Conservation (phyloP, 495 filamentous ascomycete species). For the Massariosphaeria phaeospora region DNA sequence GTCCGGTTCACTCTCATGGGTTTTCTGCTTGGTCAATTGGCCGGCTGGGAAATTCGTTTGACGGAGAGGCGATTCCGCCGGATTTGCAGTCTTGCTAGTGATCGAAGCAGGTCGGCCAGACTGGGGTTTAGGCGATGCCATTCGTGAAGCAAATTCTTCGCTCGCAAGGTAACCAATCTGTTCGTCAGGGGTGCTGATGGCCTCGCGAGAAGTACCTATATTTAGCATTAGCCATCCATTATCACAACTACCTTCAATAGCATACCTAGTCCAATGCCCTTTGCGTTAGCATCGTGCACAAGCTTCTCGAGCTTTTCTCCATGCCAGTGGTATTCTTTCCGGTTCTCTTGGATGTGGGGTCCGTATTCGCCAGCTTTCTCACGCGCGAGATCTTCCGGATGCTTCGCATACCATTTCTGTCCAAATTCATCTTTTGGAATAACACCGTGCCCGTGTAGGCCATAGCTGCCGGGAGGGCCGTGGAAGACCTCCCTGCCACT, state of each 20-base stretch:
- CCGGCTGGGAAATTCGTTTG: constrained; percentile 50
- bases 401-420: constrained; percentile 83
- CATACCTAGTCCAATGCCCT: constrained; percentile 56
- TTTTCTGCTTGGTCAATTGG: constrained; percentile 35
- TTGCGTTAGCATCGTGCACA: constrained; percentile 64
- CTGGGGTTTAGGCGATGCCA: constrained; percentile 58
- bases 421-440: constrained; percentile 65
- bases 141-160: constrained; percentile 70
- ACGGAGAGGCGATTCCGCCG: constrained; percentile 55
- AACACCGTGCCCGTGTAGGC: constrained; percentile 76
- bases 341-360: constrained; percentile 57
- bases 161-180: constrained; percentile 76
- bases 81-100: constrained; percentile 42
- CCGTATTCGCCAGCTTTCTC: constrained; percentile 69
- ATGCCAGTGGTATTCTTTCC: constrained; percentile 80
- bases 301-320: constrained; percentile 89
- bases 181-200: constrained; percentile 40
- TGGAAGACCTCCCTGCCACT: constrained; percentile 56
- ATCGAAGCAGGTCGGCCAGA: constrained; percentile 40
- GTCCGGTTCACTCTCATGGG: constrained; percentile 46
- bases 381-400: constrained; percentile 68
- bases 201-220: constrained; percentile 37
- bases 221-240: constrained; percentile 24
- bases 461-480: constrained; percentile 71
- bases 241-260: constrained; percentile 11